Evolutionary conservation across 805 yeast genomes (phyloP).

Genomic region (Candida fluviatilis): DNA sequence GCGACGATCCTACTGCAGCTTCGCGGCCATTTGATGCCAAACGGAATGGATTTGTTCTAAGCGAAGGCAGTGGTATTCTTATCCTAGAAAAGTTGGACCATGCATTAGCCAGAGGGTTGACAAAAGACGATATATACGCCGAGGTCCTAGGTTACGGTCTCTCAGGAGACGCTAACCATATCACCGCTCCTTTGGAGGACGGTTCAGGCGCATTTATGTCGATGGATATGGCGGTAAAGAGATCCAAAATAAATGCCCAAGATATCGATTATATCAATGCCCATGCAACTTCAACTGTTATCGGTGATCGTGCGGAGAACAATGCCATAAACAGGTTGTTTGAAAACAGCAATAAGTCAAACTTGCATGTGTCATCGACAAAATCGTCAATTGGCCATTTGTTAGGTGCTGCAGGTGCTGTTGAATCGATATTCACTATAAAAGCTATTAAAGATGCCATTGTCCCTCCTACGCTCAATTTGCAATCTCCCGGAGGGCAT

Average conservation of each 20-base stretch:
- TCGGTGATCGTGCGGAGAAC: slow-evolving; percentile 90
- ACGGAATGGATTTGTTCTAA: slow-evolving; percentile 84
- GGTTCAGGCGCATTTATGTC: slow-evolving; percentile 85
- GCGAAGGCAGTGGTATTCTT: slow-evolving; percentile 89
- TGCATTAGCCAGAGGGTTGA: slow-evolving; percentile 57
- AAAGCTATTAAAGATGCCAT: slow-evolving; percentile 53
- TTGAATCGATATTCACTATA: slow-evolving; percentile 81
- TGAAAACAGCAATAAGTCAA: slow-evolving; percentile 16
- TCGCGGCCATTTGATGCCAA: slow-evolving; percentile 83
- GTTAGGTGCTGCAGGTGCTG: slow-evolving; percentile 94
- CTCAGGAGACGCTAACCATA: slow-evolving; percentile 88
- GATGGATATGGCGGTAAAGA: slow-evolving; percentile 69
- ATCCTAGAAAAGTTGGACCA: slow-evolving; percentile 74
- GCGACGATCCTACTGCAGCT: slow-evolving; percentile 59
- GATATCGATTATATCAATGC: slow-evolving; percentile 82
- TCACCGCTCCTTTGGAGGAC: slow-evolving; percentile 81
- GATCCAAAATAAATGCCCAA: slow-evolving; percentile 43
- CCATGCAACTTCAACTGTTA: slow-evolving; percentile 89
- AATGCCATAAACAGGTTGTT: slow-evolving; percentile 62
- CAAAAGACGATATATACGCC: slow-evolving; percentile 59
- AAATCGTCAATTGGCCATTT: slow-evolving; percentile 94
- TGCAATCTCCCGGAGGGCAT: slow-evolving; percentile 49
- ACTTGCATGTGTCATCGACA: slow-evolving; percentile 65
- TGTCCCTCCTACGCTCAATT: slow-evolving; percentile 81
- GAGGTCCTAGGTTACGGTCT: slow-evolving; percentile 87